phyloP scores from a whole-genome alignment of 257 asterid genomes.

The Nicotiana knightiana region DNA sequence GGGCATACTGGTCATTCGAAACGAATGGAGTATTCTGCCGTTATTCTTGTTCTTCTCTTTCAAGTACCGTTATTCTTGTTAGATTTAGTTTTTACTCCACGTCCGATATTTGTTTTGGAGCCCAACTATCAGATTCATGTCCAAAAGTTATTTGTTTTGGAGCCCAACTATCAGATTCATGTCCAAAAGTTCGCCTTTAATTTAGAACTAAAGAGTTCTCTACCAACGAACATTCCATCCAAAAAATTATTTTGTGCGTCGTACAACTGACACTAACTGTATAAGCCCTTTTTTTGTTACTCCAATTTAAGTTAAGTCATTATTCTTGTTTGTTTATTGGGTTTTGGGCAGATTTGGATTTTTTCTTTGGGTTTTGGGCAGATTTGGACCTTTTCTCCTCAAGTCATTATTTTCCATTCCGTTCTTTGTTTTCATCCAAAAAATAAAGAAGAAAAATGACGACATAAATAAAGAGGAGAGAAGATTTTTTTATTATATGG shows the following conservation, averaged over 20 bases:
- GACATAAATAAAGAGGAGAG: neutral
- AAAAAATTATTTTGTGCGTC: too few relatives aligned
- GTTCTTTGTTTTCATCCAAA: neutral
- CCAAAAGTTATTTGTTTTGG: fast-evolving
- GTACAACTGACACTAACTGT: too few relatives aligned
- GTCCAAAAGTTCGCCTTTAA: too few relatives aligned
- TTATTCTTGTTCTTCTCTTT: slow-evolving; percentile 1
- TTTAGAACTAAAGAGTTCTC: too few relatives aligned
- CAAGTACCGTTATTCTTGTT: too few relatives aligned
- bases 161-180: fast-evolving
- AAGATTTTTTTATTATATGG: too few relatives aligned
- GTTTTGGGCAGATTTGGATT: neutral
- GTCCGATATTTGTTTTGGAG: too few relatives aligned
- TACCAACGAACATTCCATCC: too few relatives aligned
- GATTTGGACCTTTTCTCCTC: neutral
- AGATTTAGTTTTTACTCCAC: too few relatives aligned
- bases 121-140: fast-evolving
- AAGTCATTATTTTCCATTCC: neutral
- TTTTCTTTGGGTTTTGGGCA: slow-evolving; percentile 10
- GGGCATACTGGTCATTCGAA: slow-evolving; percentile 31
- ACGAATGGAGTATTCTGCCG: slow-evolving; percentile 25
- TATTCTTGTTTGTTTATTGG: slow-evolving; percentile 20
- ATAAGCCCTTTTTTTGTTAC: too few relatives aligned
- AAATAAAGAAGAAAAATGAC: neutral
- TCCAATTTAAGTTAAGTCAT: neutral